Conservation (phyloP, 1,284 basidiomycete genomes). For the Rhodotorula sp. region DNA sequence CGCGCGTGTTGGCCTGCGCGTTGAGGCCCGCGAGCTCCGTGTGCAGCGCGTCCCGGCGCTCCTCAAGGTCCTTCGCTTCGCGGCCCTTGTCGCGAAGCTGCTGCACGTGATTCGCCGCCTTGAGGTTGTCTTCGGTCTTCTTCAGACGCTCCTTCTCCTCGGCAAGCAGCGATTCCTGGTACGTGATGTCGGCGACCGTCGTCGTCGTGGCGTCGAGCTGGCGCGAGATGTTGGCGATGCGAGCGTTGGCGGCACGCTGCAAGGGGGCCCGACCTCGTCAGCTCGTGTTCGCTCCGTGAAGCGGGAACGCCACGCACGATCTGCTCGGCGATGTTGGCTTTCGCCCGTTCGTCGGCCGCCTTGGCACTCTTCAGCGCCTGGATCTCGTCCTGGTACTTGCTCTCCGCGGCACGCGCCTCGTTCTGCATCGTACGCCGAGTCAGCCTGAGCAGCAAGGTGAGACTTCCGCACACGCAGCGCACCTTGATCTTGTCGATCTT, state of each 20-base stretch:
- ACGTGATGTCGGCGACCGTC: conserved; percentile 62
- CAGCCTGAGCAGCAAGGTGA: background rate
- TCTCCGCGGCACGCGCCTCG: conserved; percentile 41
- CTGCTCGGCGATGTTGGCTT: conserved; percentile 35
- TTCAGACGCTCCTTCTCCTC: conserved; percentile 65
- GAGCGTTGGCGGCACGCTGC: conserved; percentile 22
- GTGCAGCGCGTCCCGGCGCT: conserved; percentile 69
- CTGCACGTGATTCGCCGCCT: conserved; percentile 67
- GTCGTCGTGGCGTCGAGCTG: conserved; percentile 49
- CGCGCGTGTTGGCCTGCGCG: conserved; percentile 77
- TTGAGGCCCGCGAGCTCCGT: conserved; percentile 72
- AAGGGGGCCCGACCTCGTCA: conserved; percentile 43
- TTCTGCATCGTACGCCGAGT: conserved; percentile 11
- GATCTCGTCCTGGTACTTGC: conserved; percentile 43
- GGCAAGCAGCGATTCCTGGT: conserved; percentile 48
- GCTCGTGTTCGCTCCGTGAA: conserved; percentile 32
- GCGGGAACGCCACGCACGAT: conserved; percentile 54
- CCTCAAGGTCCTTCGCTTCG: conserved; percentile 66
- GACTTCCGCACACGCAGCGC: background rate
- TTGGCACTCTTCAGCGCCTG: conserved; percentile 42
- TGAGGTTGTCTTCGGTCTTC: conserved; percentile 63
- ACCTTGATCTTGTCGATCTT: conserved; percentile 43
- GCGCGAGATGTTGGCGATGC: conserved; percentile 52
- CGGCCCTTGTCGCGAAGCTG: conserved; percentile 63
- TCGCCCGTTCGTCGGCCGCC: conserved; percentile 43